These are phyloP conservation scores for Kingdonia uniflora DNA, from an alignment of 164 flowering plant genomes.

Conservation along the genomic window DNA sequence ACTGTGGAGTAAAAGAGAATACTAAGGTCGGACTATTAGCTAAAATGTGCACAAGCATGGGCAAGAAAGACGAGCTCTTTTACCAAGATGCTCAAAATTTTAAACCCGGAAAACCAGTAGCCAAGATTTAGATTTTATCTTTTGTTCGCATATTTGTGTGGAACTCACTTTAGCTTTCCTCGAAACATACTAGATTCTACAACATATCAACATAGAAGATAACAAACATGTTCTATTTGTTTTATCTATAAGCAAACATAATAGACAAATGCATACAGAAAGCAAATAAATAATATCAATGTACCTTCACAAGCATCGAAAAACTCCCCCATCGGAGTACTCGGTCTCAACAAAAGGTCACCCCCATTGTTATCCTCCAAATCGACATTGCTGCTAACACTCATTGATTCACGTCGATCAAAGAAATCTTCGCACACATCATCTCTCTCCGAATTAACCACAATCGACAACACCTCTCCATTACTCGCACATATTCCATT, in stretches of 20 bases:
- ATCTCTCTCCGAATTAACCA: conserved; percentile 11
- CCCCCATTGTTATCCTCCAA: conserved; percentile 34
- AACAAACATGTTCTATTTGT: not conserved
- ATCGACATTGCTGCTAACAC: conserved; percentile 41
- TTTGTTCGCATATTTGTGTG: not conserved
- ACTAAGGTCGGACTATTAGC: too few species aligned
- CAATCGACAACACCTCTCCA: conserved; percentile 12
- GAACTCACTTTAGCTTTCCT: not conserved
- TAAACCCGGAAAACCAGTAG: too few species aligned
- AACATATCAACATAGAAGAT: not conserved
- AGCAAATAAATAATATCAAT: not conserved
- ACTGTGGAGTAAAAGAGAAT: too few species aligned
- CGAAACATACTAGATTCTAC: not conserved
- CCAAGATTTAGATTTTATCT: not conserved
- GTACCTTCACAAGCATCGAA: conserved; percentile 95
- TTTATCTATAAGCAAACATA: too few species aligned
- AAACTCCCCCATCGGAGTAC: conserved; percentile 47
- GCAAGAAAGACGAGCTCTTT: too few species aligned
- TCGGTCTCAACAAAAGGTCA: conserved; percentile 23
- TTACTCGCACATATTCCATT: conserved; percentile 9
- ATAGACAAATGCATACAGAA: not conserved
- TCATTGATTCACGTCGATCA: conserved; percentile 60
- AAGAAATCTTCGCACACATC: conserved; percentile 49
- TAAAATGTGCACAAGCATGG: too few species aligned
- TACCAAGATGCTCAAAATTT: too few species aligned